Base-by-base conservation (phyloP, 129 eudicot species). In the Sambucus nigra region DNA sequence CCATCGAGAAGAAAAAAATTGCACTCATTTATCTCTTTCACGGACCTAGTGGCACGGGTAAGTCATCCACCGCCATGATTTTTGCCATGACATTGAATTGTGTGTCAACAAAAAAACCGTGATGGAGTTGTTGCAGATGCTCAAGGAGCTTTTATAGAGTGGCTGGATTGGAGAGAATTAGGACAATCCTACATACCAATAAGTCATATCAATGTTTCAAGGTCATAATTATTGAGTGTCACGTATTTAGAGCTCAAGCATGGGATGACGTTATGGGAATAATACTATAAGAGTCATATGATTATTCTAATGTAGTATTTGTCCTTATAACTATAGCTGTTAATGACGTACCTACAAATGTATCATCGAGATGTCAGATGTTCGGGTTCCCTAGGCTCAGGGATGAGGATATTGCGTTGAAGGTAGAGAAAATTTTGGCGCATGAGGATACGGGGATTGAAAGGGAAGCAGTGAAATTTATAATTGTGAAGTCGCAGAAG, bases 1-100 rank as follows among this genome's bases (percentile, higher is more conserved):
- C 75, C 12, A 42, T 63, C 24, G 54, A 48, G 38, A 57, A 69
- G 60, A 69, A 61, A 40, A 69, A 39, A 50, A 39, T 69, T 16
- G 65, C 60, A 4, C 75, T 65, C 0, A 53, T 69, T 25, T 69
- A 69, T 48, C 59, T 69, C 21, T 69, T 69, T 60, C 55, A 69
- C 25, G 75, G 75, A 19, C 75, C 69, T 22, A 47, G 49, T 17
- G 75, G 75, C 7, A 69, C 75, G 15, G 75, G 75, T 38, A 69
- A 69, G 65, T 62, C 64, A 0, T 69, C 75, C 26, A 49, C 65
- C 25, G 75, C 75, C 21, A 55, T 47, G 49, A 56, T 62, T 18
- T 62, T 55, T 39, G 63, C 75, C 53, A 47, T 62, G 69, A 69
- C 75, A 55, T 55, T 62, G 25, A 69, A 62, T 48, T 69, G 75